Percentiles rank a stretch among this genome's conserved stretches.
Conservation (phyloP, 2,329 filamentous ascomycete species). For the Aspergillus neotritici region DNA sequence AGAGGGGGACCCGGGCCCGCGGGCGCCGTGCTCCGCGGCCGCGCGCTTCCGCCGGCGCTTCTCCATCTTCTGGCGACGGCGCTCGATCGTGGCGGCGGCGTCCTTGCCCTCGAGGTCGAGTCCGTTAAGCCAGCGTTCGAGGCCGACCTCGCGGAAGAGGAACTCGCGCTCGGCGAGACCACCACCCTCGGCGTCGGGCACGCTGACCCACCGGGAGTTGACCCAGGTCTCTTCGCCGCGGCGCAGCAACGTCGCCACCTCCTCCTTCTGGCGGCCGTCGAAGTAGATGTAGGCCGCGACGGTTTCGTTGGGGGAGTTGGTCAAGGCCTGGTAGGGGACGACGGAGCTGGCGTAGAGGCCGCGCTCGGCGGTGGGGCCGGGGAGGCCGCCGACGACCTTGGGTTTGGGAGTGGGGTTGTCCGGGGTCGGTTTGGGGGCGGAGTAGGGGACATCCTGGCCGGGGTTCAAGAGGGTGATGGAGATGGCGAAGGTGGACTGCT, state of each 20-base stretch:
- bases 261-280: slow-evolving; percentile 88
- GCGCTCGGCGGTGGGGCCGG: slow-evolving; percentile 48
- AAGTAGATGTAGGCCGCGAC: slow-evolving; percentile 99
- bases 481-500: slow-evolving; percentile 94
- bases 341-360: slow-evolving; percentile 55
- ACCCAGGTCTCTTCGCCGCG: slow-evolving; percentile 98
- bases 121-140: slow-evolving; percentile 95
- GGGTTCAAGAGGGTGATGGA: slow-evolving; percentile 93
- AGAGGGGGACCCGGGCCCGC: slow-evolving; percentile 16
- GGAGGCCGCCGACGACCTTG: slow-evolving; percentile 70
- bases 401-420: slow-evolving; percentile 75
- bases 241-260: slow-evolving; percentile 87
- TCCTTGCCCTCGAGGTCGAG: slow-evolving; percentile 92
- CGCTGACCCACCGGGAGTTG: slow-evolving; percentile 94
- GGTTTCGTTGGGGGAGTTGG: slow-evolving; percentile 88
- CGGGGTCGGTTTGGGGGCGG: slow-evolving; percentile 71
- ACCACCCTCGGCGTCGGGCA: slow-evolving; percentile 84
- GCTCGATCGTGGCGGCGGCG: slow-evolving; percentile 71
- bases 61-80: slow-evolving; percentile 64
- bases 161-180: slow-evolving; percentile 95
- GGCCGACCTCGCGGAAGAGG: slow-evolving; percentile 89
- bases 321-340: slow-evolving; percentile 84
- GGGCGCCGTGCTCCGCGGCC: slow-evolving; percentile 50
- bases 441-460: slow-evolving; percentile 84
- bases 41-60: slow-evolving; percentile 75